phyloP scores from a whole-genome alignment of 2,329 filamentous ascomycete species.

The Fusarium sp. region DNA sequence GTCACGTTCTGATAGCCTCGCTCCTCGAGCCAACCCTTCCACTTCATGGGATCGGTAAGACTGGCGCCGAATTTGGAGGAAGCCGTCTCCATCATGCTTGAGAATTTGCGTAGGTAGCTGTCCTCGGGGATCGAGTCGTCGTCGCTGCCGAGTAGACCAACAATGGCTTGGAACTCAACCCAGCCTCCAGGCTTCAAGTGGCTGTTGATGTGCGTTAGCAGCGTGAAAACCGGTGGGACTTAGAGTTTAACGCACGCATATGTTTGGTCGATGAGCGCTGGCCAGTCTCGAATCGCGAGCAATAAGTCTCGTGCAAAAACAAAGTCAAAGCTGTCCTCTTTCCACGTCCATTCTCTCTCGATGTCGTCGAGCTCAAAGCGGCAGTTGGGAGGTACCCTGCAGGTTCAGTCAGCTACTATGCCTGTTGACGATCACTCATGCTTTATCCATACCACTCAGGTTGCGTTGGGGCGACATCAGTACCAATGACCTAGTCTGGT shows the following conservation, averaged over 20 bases:
- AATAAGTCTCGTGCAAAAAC: conserved; percentile 50
- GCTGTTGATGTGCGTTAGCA: conserved; percentile 3
- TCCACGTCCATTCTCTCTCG: conserved; percentile 53
- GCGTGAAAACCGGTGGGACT: neutral
- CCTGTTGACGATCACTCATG: neutral
- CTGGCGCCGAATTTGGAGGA: conserved; percentile 46
- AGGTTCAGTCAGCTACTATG: neutral
- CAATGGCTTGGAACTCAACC: conserved; percentile 42
- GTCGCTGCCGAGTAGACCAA: conserved; percentile 38
- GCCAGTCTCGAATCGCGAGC: conserved; percentile 48
- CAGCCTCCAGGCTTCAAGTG: conserved; percentile 32
- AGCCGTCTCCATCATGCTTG: conserved; percentile 45
- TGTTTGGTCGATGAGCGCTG: conserved; percentile 49
- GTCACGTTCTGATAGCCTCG: conserved; percentile 64
- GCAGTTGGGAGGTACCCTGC: conserved; percentile 54
- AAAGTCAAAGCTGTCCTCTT: conserved; percentile 51
- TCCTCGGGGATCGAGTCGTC: conserved; percentile 39
- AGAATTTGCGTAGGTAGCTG: conserved; percentile 42
- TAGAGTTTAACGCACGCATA: conserved; percentile 45
- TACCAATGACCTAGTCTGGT: conserved; percentile 32
- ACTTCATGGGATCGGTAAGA: conserved; percentile 44
- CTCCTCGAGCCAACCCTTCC: conserved; percentile 55
- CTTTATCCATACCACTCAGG: conserved; percentile 32
- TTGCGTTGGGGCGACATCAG: conserved; percentile 39
- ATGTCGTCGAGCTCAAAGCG: conserved; percentile 54